Base-by-base conservation (phyloP, 1,284 basidiomycete genomes). In the Porogramme epimiltina region DNA sequence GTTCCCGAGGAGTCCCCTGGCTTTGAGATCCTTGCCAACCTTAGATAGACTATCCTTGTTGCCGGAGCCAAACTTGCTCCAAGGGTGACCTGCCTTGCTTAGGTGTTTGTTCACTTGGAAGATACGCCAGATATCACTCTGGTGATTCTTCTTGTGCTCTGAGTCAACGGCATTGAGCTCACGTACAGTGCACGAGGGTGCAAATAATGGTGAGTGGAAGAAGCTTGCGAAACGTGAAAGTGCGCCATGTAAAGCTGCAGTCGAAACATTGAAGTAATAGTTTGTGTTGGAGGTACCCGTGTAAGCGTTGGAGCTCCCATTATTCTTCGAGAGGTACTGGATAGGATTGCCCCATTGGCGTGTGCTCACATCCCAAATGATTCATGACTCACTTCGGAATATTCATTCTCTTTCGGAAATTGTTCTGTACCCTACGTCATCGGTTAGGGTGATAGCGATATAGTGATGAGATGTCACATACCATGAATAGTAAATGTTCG, bases 141-240 rank as follows among this genome's bases (percentile, higher is more conserved):
- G 96, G 46, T 94, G 81, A 68, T 99, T 99, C 78, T 99, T 99
- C 78, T 94, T 95, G 80, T 99, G 91, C 69, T 99, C 97, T 1
- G 95, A 98, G 68, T 99, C 91, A 33, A 99, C 97, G 1, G 97
- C 97, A 61, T 95, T 95, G 60, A 98, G 84, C 73, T 99, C 97
- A 42, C 97, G 85, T 47, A 90, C 84, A 0, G 96, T 96, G 69
- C 96, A 96, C 16, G 91, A 93, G 0, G 90, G 84, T 11, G 91
- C 76, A 67, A 99, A 99, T 46, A 97, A 80, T 0, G 97, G 97
- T 36, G 87, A 89, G 62, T 92, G 89, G 74, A 99, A 99, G 78
- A 99, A 99, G 2, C 87, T 89, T 0, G 95, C 81, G 70, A 99
- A 99, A 25, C 95, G 89, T 61, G 93, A 84, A 9, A 99, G 80